Conservation (phyloP, 306 rosid genomes). For the Abrus pulchellus region DNA sequence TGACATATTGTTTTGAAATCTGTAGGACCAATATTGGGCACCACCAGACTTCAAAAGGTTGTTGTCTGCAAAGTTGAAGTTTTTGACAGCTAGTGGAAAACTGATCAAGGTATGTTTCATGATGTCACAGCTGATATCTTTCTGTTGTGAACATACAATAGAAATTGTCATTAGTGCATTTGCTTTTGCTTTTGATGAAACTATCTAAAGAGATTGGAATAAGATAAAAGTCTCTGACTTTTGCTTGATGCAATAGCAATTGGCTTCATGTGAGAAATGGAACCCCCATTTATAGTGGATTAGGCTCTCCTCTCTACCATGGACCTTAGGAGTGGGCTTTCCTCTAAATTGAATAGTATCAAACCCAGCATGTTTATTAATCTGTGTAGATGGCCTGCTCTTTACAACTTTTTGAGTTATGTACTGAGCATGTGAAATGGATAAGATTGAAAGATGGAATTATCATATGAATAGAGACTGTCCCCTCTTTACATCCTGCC, state of each 20-base stretch:
- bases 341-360: background rate
- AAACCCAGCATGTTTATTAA: constrained; percentile 8
- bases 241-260: background rate
- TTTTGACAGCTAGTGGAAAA: constrained; percentile 77
- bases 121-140: constrained; percentile 29
- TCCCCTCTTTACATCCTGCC: constrained; percentile 1
- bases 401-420: constrained; percentile 25
- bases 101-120: constrained; percentile 77
- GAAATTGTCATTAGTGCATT: constrained; percentile 30
- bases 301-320: background rate
- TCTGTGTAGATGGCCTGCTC: constrained; percentile 3
- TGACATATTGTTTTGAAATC: constrained; percentile 35
- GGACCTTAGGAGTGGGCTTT: background rate
- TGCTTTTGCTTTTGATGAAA: background rate
- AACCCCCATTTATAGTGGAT: constrained; percentile 2
- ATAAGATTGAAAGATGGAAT: constrained; percentile 1
- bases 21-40: constrained; percentile 89
- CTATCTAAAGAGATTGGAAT: background rate
- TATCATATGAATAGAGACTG: background rate
- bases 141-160: constrained; percentile 11
- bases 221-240: constrained; percentile 9
- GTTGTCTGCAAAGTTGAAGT: constrained; percentile 79
- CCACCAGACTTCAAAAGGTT: constrained; percentile 85
- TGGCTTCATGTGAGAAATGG: constrained; percentile 2
- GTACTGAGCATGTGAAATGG: background rate